Evolutionary conservation across 2,329 filamentous ascomycete genomes (phyloP), one percentile per base, ranked within the genome.

Genomic region (Monosporascus sp.): DNA sequence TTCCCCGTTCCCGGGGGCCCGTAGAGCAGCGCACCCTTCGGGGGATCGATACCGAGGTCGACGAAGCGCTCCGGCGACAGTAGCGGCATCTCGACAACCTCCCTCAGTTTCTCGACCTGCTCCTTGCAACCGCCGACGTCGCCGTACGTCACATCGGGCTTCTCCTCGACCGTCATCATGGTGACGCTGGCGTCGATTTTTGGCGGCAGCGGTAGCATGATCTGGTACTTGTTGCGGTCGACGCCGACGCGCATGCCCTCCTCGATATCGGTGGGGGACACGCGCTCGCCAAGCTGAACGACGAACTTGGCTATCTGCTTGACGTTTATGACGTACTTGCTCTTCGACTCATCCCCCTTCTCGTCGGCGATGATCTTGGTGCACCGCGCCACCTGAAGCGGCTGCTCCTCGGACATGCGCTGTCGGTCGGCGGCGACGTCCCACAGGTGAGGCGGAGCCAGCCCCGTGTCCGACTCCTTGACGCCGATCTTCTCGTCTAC

Each of bases 111-210:
- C 80, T 99, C 94, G 41, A 99, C 96, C 75, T 99, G 94, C 74
- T 99, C 94, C 76, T 99, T 99, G 83, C 92, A 97, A 53, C 94
- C 94, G 74, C 94, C 94, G 41, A 99, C 93, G 77, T 99, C 94
- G 64, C 94, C 94, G 66, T 99, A 99, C 58, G 94, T 99, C 57
- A 99, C 94, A 72, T 99, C 94, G 17, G 94, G 94, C 80, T 99
- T 99, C 77, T 99, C 94, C 78, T 99, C 94, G 60, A 99, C 94
- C 49, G 94, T 97, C 94, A 99, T 99, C 94, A 99, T 99, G 40
- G 94, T 99, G 62, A 99, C 94, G 63, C 90, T 96, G 51, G 94
- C 93, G 68, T 99, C 94, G 77, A 99, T 99, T 81, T 97, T 99
- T 37, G 94, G 94, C 44, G 94, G 94, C 51, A 99, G 78, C 37